phyloP scores from a whole-genome alignment of 2,329 filamentous ascomycete genomes.

The Calonectria hongkongensis region DNA sequence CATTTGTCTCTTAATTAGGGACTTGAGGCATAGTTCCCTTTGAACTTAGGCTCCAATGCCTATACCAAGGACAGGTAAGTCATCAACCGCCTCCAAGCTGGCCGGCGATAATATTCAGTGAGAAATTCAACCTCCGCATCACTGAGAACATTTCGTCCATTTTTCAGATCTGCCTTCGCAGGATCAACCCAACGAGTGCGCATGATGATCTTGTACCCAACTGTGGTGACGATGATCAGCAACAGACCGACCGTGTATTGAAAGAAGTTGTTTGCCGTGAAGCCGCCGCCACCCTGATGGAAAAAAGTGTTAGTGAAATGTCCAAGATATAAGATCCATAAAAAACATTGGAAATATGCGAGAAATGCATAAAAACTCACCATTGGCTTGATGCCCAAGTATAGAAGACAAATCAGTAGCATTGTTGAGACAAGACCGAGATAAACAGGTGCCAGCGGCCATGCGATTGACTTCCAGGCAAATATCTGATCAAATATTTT shows the following conservation, averaged over 20 bases:
- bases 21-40: too few relatives aligned
- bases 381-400: not conserved
- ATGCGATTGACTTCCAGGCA: not conserved
- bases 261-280: not conserved
- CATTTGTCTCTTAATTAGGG: too few relatives aligned
- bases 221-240: not conserved
- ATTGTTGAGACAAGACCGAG: not conserved
- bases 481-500: not conserved
- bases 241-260: not conserved
- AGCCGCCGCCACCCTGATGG: not conserved
- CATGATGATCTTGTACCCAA: too few relatives aligned
- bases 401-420: not conserved
- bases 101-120: too few relatives aligned
- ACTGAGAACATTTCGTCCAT: too few relatives aligned
- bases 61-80: too few relatives aligned
- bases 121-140: too few relatives aligned
- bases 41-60: too few relatives aligned
- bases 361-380: not conserved
- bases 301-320: not conserved
- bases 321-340: not conserved
- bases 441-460: not conserved
- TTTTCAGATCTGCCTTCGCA: too few relatives aligned
- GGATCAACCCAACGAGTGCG: too few relatives aligned
- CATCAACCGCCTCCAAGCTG: too few relatives aligned
- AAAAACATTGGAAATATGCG: not conserved